Base-by-base conservation (phyloP, 1,284 basidiomycete species). In the Rhodotorula glutinis region DNA sequence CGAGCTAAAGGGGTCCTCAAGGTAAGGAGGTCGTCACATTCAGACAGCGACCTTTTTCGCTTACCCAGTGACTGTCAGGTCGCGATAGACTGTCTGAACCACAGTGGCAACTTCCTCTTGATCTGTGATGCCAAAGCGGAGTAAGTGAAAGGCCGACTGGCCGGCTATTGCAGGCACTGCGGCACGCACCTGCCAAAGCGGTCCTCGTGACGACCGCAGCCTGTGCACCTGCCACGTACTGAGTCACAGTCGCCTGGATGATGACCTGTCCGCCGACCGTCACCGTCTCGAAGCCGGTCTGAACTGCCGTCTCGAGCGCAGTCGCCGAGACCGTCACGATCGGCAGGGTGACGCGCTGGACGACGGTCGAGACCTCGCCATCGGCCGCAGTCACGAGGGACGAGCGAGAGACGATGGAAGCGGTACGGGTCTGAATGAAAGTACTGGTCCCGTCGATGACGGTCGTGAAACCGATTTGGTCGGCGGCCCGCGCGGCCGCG, bases 381-480 rank as follows among this genome's bases (percentile, higher is more conserved):
- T 63, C 51, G 7, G 49, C 40, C n/a, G 52, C 47, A 0, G 61
- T 63, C 27, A 40, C 21, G 47, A 33, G 16, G 19, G 55, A n/a
- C n/a, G 27, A 33, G 19, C 62, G 52, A 17, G 55, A 53, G 4
- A 63, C 21, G n/a, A 54, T 19, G 2, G 52, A 53, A 3, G 56
- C 56, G 0, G 62, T 63, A 1, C 27, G 19, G 5, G 62, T 63
- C 38, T 58, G 56, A 4, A 63, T 25, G 52, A 63, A 63, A 0
- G 62, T 66, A 10, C 27, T 40, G 3, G 59, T 46, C 21, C 65
- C 66, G 33, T 63, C 29, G 7, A 67, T 29, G 33, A 43, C n/a
- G 2, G 66, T 67, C 21, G 61, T 63, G 30, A 60, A 60, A 13
- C 60, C 53, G 27, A 56, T 38, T 3, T 38, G 33, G 33, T 40